A percentile compares a stretch with the other conserved stretches of the same genome.
Evolutionary conservation across 768 basidiomycete species (phyloP).

Genomic region (Gymnopilus junonius): DNA sequence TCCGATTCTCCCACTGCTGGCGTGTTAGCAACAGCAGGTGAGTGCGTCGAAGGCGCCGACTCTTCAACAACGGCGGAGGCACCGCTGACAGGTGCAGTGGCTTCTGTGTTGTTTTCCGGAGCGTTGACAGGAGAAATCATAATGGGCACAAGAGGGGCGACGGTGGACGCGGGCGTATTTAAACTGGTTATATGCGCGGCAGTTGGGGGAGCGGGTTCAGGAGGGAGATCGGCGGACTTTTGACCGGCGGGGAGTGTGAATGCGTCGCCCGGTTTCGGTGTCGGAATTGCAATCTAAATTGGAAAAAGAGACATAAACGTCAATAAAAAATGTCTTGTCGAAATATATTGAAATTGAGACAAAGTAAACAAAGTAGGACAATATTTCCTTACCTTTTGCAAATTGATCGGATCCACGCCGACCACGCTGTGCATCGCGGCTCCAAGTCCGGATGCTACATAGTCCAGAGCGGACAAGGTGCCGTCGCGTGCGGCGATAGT

Average conservation of each 20-base stretch:
- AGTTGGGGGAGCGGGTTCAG: slow-evolving; percentile 11
- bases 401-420: slow-evolving; percentile 44
- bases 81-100: slow-evolving; percentile 12
- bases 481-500: slow-evolving; percentile 42
- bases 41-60: not conserved
- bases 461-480: slow-evolving; percentile 39
- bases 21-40: not conserved
- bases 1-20: not conserved
- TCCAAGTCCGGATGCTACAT: slow-evolving; percentile 45
- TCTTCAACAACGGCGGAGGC: slow-evolving; percentile 1
- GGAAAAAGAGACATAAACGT: slow-evolving; percentile 7
- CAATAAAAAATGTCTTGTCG: slow-evolving; percentile 1
- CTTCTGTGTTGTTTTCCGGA: slow-evolving; percentile 37
- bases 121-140: slow-evolving; percentile 45
- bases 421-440: slow-evolving; percentile 40
- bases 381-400: slow-evolving; percentile 33
- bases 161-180: slow-evolving; percentile 13
- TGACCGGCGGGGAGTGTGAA: slow-evolving; percentile 23
- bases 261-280: slow-evolving; percentile 28
- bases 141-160: slow-evolving; percentile 40
- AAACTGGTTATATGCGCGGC: not conserved
- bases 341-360: not conserved
- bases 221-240: slow-evolving; percentile 17
- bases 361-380: slow-evolving; percentile 7
- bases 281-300: slow-evolving; percentile 32